phyloP scores from a whole-genome alignment of 345 rosid species.

The Lepidium sativum region DNA sequence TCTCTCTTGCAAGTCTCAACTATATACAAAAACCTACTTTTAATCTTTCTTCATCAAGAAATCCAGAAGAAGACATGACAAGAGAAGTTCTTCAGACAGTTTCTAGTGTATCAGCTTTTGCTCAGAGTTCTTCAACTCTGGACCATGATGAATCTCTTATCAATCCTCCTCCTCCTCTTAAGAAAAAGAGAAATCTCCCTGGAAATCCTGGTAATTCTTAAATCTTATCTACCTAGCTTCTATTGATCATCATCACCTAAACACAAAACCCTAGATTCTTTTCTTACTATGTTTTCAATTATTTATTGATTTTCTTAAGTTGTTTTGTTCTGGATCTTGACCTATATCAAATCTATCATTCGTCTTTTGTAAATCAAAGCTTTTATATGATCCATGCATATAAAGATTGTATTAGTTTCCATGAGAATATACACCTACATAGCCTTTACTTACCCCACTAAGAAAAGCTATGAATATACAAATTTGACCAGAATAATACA shows the following conservation, averaged over 20 bases:
- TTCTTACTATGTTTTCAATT: background rate
- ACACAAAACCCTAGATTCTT: slow-evolving; percentile 20
- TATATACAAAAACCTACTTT: slow-evolving; percentile 27
- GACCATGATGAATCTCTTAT: slow-evolving; percentile 24
- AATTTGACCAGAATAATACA: background rate
- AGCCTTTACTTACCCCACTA: background rate
- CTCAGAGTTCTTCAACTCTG: slow-evolving; percentile 29
- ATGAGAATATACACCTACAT: slow-evolving; percentile 4
- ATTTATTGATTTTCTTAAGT: background rate
- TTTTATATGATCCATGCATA: background rate
- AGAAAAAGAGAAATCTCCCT: slow-evolving; percentile 94
- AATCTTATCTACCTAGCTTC: background rate
- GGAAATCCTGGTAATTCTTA: slow-evolving; percentile 69
- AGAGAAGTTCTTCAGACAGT: slow-evolving; percentile 33
- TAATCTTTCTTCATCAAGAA: slow-evolving; percentile 18
- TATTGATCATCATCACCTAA: background rate
- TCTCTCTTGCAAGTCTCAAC: slow-evolving; percentile 5
- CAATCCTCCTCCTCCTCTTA: slow-evolving; percentile 37
- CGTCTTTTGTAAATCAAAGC: background rate
- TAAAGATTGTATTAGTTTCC: background rate
- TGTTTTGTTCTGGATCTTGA: slow-evolving; percentile 13
- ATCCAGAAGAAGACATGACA: slow-evolving; percentile 25
- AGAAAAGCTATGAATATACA: background rate
- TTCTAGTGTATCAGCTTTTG: slow-evolving; percentile 35
- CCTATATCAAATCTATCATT: no score